Evolutionary conservation across 805 yeast species (phyloP).

Genomic region (Candida hispaniensis): DNA sequence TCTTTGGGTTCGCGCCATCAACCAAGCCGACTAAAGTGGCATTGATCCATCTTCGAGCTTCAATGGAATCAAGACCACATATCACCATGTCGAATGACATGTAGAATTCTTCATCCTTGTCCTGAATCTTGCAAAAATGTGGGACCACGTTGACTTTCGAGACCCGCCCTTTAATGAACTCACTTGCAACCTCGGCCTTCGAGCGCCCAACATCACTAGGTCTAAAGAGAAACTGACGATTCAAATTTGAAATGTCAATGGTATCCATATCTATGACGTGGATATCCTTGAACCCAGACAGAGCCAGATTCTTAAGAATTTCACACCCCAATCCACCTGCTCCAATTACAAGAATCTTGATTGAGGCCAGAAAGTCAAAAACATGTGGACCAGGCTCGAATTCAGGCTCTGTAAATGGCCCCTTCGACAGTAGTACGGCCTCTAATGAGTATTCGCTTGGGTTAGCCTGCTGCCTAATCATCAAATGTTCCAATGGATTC

Average conservation of each 20-base stretch:
- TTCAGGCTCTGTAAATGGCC: slow-evolving; percentile 32
- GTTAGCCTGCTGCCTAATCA: too few species aligned
- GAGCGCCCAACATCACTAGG: slow-evolving; percentile 49
- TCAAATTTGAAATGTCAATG: slow-evolving; percentile 63
- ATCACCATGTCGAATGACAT: slow-evolving; percentile 58
- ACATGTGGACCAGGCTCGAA: slow-evolving; percentile 30
- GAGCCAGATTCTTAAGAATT: slow-evolving; percentile 57
- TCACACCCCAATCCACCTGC: slow-evolving; percentile 85
- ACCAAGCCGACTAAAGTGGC: slow-evolving; percentile 54
- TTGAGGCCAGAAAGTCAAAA: slow-evolving; percentile 5
- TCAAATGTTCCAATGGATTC: too few species aligned
- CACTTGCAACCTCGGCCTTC: slow-evolving; percentile 58
- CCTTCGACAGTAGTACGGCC: too few species aligned
- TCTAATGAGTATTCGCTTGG: too few species aligned
- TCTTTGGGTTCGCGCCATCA: slow-evolving; percentile 35
- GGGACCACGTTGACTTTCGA: slow-evolving; percentile 40
- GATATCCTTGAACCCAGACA: slow-evolving; percentile 55
- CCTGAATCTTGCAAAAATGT: slow-evolving; percentile 54
- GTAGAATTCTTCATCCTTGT: slow-evolving; percentile 52
- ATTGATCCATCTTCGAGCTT: slow-evolving; percentile 87
- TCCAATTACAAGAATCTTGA: slow-evolving; percentile 37
- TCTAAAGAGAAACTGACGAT: slow-evolving; percentile 65
- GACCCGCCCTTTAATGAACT: slow-evolving; percentile 39
- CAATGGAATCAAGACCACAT: slow-evolving; percentile 83
- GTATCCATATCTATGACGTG: slow-evolving; percentile 77